Evolutionary conservation across 2,329 filamentous ascomycete genomes (phyloP).

Genomic region (Lasiodiplodia hormozganensis): DNA sequence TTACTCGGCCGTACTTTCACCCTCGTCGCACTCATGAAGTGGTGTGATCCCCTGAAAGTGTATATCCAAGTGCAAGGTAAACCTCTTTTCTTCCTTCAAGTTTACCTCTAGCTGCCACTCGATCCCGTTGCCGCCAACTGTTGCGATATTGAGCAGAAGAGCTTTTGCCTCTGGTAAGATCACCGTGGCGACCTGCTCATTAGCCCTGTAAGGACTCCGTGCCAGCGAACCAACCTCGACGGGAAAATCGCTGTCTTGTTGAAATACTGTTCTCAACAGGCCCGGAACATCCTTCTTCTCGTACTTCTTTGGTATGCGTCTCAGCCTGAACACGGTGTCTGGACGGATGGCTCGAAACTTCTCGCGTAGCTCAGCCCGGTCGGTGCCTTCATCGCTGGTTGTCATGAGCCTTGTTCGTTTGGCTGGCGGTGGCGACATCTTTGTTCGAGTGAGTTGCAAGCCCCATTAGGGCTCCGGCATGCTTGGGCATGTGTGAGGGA

Average conservation of each 20-base stretch:
- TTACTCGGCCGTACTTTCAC: too few species aligned
- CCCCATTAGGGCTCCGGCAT: background rate
- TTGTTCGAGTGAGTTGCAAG: background rate
- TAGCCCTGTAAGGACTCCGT: background rate
- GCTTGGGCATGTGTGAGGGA: background rate
- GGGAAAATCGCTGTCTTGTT: background rate
- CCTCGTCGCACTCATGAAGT: background rate
- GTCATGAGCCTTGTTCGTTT: background rate
- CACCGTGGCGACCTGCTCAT: background rate
- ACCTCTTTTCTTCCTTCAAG: fast-evolving
- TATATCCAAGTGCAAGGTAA: background rate
- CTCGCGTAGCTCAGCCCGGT: too few species aligned
- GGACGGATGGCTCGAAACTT: background rate
- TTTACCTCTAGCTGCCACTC: background rate
- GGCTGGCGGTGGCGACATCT: background rate
- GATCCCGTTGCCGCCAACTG: too few species aligned
- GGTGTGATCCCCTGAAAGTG: background rate
- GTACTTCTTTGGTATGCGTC: background rate
- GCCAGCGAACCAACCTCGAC: background rate
- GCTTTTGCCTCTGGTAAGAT: background rate
- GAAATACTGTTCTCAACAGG: background rate
- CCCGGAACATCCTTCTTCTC: background rate
- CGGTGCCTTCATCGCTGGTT: too few species aligned
- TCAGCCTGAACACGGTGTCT: background rate
- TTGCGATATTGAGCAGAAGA: background rate